phyloP scores from a whole-genome alignment of 179 eudicot species.

The Beta macrorhiza region DNA sequence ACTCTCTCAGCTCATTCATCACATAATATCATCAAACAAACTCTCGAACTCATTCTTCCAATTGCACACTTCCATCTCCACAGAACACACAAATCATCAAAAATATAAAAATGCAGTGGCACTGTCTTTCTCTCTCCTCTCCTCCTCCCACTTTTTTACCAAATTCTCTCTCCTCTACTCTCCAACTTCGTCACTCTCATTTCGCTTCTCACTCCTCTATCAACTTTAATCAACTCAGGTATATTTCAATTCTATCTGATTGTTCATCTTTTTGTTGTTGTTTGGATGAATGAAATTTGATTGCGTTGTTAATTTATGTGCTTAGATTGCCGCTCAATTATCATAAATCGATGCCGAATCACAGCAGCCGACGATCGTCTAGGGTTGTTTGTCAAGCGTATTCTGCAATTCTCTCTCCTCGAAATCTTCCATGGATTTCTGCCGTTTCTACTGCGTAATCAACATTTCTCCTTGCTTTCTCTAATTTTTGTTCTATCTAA shows the following conservation, averaged over 20 bases:
- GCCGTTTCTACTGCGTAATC: conserved; percentile 66
- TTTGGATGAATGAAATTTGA: not conserved
- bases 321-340: conserved; percentile 23
- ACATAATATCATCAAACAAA: too few relatives aligned
- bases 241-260: too few relatives aligned
- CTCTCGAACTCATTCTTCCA: too few relatives aligned
- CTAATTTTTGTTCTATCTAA: not conserved
- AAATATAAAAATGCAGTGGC: conserved; percentile 17
- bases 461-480: conserved; percentile 1
- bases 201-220: conserved; percentile 4
- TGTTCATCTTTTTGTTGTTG: not conserved
- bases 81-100: too few relatives aligned
- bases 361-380: conserved; percentile 9
- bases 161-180: not conserved
- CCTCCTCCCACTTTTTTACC: not conserved
- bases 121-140: conserved; percentile 20
- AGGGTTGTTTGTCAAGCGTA: conserved; percentile 17
- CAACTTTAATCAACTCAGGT: conserved; percentile 18
- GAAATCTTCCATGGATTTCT: conserved; percentile 65
- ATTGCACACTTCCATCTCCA: too few relatives aligned
- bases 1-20: too few relatives aligned
- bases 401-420: conserved; percentile 33
- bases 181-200: not conserved
- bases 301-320: not conserved
- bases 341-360: conserved; percentile 11